A percentile compares a stretch with the other conserved stretches of the same genome.
Evolutionary conservation across 192 early-diverging fungal species (phyloP).

Genomic region (Coemansia sp.): DNA sequence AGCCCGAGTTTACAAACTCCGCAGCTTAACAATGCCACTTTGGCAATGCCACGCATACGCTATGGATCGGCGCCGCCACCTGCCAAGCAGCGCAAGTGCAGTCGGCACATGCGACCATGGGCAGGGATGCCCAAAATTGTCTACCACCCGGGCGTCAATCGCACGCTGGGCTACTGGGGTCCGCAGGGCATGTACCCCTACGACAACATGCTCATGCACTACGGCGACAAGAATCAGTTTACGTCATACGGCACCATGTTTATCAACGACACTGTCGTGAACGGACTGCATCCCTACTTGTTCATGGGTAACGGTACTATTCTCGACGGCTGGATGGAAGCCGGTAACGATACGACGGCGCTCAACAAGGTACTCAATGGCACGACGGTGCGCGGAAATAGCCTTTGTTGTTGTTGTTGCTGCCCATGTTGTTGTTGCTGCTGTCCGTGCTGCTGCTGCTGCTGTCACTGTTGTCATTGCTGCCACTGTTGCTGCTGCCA

Average conservation of each 20-base stretch:
- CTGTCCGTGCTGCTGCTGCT: conserved; percentile 33
- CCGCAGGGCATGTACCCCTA: conserved; percentile 51
- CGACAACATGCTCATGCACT: conserved; percentile 47
- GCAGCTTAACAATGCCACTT: conserved; percentile 3
- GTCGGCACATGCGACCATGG: conserved; percentile 34
- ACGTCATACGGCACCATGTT: conserved; percentile 54
- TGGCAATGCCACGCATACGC: conserved; percentile 8
- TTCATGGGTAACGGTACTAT: conserved; percentile 53
- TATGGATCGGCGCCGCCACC: conserved; percentile 5
- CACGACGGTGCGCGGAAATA: conserved; percentile 39
- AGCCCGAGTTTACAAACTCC: not conserved
- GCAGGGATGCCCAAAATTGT: conserved; percentile 37
- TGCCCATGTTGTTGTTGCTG: conserved; percentile 31
- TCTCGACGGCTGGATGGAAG: conserved; percentile 52
- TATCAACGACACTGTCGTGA: conserved; percentile 47
- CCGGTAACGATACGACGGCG: conserved; percentile 45
- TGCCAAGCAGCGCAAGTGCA: not conserved
- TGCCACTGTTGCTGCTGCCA: conserved; percentile 37
- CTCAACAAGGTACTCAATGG: conserved; percentile 45
- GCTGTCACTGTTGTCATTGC: conserved; percentile 31
- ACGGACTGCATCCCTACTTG: conserved; percentile 46
- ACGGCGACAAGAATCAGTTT: conserved; percentile 47
- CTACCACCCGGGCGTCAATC: conserved; percentile 35
- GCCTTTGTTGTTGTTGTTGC: conserved; percentile 29
- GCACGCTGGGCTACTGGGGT: conserved; percentile 47